These are phyloP conservation scores for Allantophomopsis cytisporea DNA, from an alignment of 2,329 filamentous ascomycete species.

Conservation along the genomic window DNA sequence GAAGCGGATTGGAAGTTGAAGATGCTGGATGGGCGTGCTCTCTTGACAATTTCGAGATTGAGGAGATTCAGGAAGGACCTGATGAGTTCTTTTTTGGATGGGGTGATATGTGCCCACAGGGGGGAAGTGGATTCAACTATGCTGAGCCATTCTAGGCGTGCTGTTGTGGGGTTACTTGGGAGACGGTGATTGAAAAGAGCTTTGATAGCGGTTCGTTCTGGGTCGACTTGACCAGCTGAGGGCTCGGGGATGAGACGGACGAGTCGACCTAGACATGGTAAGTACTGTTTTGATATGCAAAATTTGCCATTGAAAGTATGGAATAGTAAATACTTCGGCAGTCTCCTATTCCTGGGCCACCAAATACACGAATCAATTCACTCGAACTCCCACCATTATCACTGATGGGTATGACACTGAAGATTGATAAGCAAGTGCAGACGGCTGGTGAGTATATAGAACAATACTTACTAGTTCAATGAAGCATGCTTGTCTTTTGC, in stretches of 20 bases:
- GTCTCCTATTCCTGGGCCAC: conserved; percentile 77
- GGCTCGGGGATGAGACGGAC: conserved; percentile 76
- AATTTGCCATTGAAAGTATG: background rate
- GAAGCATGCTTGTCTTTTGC: conserved; percentile 19
- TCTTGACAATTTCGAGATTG: conserved; percentile 67
- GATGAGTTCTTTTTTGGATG: conserved; percentile 63
- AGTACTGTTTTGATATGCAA: background rate
- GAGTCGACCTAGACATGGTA: conserved; percentile 49
- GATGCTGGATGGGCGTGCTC: conserved; percentile 55
- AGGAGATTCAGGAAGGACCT: conserved; percentile 64
- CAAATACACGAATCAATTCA: conserved; percentile 87
- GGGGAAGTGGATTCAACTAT: conserved; percentile 73
- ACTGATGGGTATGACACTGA: conserved; percentile 72
- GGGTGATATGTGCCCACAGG: conserved; percentile 60
- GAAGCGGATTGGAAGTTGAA: conserved; percentile 70
- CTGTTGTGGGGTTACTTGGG: conserved; percentile 41
- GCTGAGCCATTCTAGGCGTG: conserved; percentile 71
- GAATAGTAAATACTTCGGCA: conserved; percentile 45
- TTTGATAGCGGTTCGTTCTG: conserved; percentile 64
- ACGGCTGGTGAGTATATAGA: background rate
- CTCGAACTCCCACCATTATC: conserved; percentile 93
- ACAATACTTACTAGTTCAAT: conserved; percentile 18
- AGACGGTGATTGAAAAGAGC: conserved; percentile 80
- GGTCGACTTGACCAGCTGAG: conserved; percentile 28
- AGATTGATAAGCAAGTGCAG: conserved; percentile 46